Evolutionary conservation across 768 basidiomycete species (phyloP), one percentile per base, ranked within the genome.

Genomic region (Tricholoma flavovirens): DNA sequence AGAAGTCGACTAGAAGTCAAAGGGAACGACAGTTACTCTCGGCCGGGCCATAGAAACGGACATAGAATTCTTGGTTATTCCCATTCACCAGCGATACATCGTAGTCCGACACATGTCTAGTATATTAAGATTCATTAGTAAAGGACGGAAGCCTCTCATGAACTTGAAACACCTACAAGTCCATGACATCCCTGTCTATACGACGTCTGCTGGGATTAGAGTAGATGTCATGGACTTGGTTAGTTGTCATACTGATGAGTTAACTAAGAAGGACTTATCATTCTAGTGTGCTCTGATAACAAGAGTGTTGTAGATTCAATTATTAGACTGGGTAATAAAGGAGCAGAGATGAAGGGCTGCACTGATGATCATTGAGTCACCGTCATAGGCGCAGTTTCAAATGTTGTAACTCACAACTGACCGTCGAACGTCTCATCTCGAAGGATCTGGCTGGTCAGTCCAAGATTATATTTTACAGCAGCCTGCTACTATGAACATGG

Each of bases 171-270:
- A 62, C 83, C 67, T 69, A 96, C 96, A 99, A 77, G 78, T 98
- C 98, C 96, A 98, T 97, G 53, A 99, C 96, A 78, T 99, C 97
- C 49, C 94, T 98, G 73, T 98, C 96, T 71, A 97, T 95, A 58
- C 96, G 88, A 58, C 96, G 89, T 73, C 91, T 97, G 72, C 76
- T 78, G 59, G 91, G 87, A 65, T 87, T 86, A 67, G 87, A 84
- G 90, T 90, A 73, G 60, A 64, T 45, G 57, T 43, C 54, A 58
- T 56, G 60, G 53, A 58, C 50, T 70, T 56, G 59, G 53, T 61
- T 21, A 57, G 59, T 50, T 36, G 51, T n/a, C 30, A 40, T 52
- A 10, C 24, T 49, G 22, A 40, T 7, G 21, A 49, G 26, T 32
- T 26, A 7, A 24, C 14, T 36, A 45, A 29, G 55, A 52, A 29